Base-by-base conservation (phyloP, 441 rosid genomes). In the Croton setiger region DNA sequence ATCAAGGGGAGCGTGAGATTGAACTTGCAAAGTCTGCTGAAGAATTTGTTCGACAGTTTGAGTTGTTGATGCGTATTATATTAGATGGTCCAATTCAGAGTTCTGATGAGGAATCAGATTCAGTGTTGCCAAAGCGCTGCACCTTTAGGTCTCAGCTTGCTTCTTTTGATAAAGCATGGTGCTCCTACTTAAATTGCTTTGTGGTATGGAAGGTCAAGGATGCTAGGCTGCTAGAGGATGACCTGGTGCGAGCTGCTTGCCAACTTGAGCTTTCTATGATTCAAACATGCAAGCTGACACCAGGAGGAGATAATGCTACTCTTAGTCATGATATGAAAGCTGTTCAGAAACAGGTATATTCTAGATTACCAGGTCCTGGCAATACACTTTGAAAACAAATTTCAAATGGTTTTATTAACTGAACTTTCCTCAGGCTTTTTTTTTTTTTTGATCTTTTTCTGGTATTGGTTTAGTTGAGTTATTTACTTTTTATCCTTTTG, bases 191-290 rank as follows among this genome's bases (percentile, higher is more conserved):
- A 83, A 89, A 84, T 76, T 85, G 83, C 60, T 96, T 96, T 84
- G 98, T 84, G 66, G 86, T 79, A 77, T 93, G 99, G 99, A 96
- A 96, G 81, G 96, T 91, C 60, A 91, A 89, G 81, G 98, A 96
- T 81, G 99, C 99, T 12, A 85, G 80, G 80, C 68, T 82, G 60
- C 74, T 96, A 83, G 97, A 89, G 80, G 91, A 87, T 72, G 98
- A 96, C 79, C 76, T 96, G 80, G 96, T 91, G 7, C 86, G 96
- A 83, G 97, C 99, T 21, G 99, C 97, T 31, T 92, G 99, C 87
- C 97, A 90, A 82, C 97, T 95, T 62, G 99, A 95, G 86, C 92
- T 95, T 54, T 95, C 98, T 52, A 92, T 95, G 98, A 90, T 95
- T 72, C 90, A 90, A 31, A 92, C 87, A 73, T 90, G 98, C 81